Conservation (phyloP, 1,284 basidiomycete genomes). For the Thelephora terrestris region DNA sequence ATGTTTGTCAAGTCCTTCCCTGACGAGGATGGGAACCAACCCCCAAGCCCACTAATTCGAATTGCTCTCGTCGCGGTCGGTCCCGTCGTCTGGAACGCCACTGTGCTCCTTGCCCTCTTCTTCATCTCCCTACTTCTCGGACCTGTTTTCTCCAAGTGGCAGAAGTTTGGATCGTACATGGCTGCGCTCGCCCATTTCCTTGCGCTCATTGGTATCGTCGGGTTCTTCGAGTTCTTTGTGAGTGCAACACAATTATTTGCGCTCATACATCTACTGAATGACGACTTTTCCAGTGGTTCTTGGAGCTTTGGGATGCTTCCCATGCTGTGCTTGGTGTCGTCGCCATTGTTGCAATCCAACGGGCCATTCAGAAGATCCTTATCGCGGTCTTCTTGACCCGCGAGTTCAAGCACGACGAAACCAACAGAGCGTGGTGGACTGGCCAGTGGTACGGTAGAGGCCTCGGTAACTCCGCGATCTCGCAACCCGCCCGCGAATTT, state of each 20-base stretch:
- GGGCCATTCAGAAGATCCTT: slow-evolving; percentile 86
- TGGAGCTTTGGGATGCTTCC: slow-evolving; percentile 93
- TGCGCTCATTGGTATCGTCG: slow-evolving; percentile 72
- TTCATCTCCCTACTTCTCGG: slow-evolving; percentile 87
- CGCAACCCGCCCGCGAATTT: slow-evolving; percentile 91
- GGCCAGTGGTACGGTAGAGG: slow-evolving; percentile 95
- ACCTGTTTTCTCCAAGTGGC: slow-evolving; percentile 81
- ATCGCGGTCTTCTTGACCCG: slow-evolving; percentile 89
- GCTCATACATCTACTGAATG: slow-evolving; percentile 10
- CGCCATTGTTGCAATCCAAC: slow-evolving; percentile 79
- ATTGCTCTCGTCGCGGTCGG: slow-evolving; percentile 88
- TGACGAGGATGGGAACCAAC: slow-evolving; percentile 48
- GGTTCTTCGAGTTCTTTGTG: slow-evolving; percentile 93
- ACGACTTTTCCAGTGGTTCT: slow-evolving; percentile 67
- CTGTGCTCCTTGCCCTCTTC: slow-evolving; percentile 80
- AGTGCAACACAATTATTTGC: slow-evolving; percentile 24
- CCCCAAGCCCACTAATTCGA: slow-evolving; percentile 78
- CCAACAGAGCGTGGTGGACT: slow-evolving; percentile 98
- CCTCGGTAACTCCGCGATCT: slow-evolving; percentile 79
- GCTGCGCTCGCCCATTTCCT: slow-evolving; percentile 81
- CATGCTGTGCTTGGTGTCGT: slow-evolving; percentile 89
- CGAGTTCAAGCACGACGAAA: slow-evolving; percentile 96
- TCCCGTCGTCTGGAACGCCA: slow-evolving; percentile 94
- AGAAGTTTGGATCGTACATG: slow-evolving; percentile 83
- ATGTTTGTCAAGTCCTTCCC: slow-evolving; percentile 89